Evolutionary conservation across 2,329 filamentous ascomycete genomes (phyloP).

Genomic region (Penicillium sp.): DNA sequence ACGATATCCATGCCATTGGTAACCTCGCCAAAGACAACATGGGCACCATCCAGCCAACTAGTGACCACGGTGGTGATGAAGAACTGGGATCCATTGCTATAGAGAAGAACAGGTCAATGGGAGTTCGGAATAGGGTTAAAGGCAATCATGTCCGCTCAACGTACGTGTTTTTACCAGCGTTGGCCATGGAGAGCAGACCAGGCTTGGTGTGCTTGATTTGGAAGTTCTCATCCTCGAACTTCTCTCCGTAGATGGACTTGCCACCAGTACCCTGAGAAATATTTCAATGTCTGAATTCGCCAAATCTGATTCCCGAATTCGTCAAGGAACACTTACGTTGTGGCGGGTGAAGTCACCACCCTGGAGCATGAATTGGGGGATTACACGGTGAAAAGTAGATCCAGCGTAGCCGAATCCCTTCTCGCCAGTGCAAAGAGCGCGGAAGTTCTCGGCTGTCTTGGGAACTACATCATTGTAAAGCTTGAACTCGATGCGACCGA

Average conservation of each 20-base stretch:
- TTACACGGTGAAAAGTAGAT: constrained; percentile 86
- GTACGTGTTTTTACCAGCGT: constrained; percentile 80
- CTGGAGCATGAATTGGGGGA: constrained; percentile 88
- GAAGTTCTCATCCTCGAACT: constrained; percentile 91
- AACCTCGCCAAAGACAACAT: constrained; percentile 65
- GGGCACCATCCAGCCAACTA: constrained; percentile 62
- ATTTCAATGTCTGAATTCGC: neutral
- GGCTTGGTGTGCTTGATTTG: constrained; percentile 65
- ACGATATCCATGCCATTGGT: constrained; percentile 53
- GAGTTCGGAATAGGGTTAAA: neutral
- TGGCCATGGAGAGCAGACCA: constrained; percentile 85
- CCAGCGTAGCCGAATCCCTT: constrained; percentile 78
- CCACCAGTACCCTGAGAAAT: constrained; percentile 71
- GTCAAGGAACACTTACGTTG: constrained; percentile 62
- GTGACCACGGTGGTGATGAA: constrained; percentile 64
- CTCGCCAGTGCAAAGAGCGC: constrained; percentile 72
- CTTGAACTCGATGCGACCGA: constrained; percentile 78
- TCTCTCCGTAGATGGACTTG: constrained; percentile 89
- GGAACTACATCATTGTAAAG: constrained; percentile 82
- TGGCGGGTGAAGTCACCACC: constrained; percentile 88
- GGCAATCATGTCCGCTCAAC: neutral
- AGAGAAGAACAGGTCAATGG: neutral
- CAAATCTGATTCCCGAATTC: neutral
- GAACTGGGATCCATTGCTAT: constrained; percentile 64
- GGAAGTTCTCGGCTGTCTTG: constrained; percentile 82